Evolutionary conservation across 2,329 filamentous ascomycete genomes (phyloP), one percentile per base, ranked within the genome.

Genomic region (Pseudophaeomoniella oleicola): DNA sequence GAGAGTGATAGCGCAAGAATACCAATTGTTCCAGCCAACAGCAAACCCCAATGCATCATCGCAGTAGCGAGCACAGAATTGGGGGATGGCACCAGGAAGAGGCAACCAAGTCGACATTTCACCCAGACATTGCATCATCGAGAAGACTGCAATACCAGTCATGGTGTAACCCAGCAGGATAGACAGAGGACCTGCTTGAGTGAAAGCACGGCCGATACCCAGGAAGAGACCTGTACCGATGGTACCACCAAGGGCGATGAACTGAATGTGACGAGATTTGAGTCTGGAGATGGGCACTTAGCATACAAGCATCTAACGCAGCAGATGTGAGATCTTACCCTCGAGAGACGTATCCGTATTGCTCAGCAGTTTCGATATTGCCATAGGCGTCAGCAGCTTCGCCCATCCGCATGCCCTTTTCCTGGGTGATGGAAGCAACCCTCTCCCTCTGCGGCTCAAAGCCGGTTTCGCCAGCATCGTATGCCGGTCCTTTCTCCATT

Each of bases 381-480:
- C 67, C 67, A 48, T 69, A 71, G 11, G 70, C 22, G 34, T 63
- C 68, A 22, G 60, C 60, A 19, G 67, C 67, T 48, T 71, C 68
- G n/a, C 32, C 32, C 9, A 18, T 19, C 32, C 19, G 16, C 9
- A 34, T 17, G n/a, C 32, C 32, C 32, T 34, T 15, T 17, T 19
- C 14, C 9, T 34, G 32, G 16, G 32, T 17, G 32, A 34, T 16
- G 13, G 15, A 18, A 9, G 32, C 32, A 9, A 18, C 32, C 14
- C 18, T 12, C 14, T 34, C 32, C 6, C 22, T 27, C 22, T 27
- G 6, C 9, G 22, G n/a, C n/a, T 27, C 22, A 27, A 9, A 6
- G 6, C 9, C 22, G 22, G 22, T n/a, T n/a, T 27, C 22, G 22
- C 22, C 22, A 9, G 22, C 6, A 27, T 6, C 22, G 22, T 27